Conservation (phyloP, 352 stramenopile genomes). For the Plasmopara muralis region DNA sequence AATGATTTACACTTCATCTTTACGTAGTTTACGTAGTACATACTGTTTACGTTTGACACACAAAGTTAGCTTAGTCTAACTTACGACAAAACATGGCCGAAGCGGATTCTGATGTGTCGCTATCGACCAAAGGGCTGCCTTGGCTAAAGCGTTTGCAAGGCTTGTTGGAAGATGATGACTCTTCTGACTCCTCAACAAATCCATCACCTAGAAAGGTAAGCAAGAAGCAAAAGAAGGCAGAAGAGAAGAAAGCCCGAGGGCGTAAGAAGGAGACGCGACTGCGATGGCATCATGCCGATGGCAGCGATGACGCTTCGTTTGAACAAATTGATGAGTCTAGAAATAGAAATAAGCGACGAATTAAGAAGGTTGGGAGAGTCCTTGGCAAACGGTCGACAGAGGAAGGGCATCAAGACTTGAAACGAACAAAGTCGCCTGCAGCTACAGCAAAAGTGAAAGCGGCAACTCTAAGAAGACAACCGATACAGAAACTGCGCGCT, state of each 20-base stretch:
- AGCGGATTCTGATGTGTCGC: conserved; percentile 1
- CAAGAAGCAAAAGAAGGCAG: not conserved
- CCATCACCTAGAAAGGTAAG: conserved; percentile 1
- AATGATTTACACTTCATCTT: not conserved
- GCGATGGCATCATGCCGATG: not conserved
- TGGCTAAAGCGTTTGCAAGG: conserved; percentile 24
- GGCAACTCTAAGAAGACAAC: conserved; percentile 3
- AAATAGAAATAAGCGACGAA: not conserved
- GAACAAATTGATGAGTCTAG: not conserved
- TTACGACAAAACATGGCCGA: conserved; percentile 2
- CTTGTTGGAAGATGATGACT: conserved; percentile 22
- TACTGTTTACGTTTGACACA: not conserved
- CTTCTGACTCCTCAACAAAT: conserved; percentile 16
- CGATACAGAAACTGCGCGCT: conserved; percentile 5
- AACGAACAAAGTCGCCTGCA: conserved; percentile 1
- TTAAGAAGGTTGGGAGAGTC: conserved; percentile 4
- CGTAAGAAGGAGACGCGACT: conserved; percentile 8
- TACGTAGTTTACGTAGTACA: not conserved
- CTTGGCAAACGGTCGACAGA: conserved; percentile 5
- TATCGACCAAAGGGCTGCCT: conserved; percentile 8
- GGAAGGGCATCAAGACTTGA: not conserved
- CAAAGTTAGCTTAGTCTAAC: conserved; percentile 6
- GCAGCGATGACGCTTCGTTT: conserved; percentile 4
- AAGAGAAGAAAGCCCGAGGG: conserved; percentile 1
- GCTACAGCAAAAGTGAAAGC: not conserved